Evolutionary conservation across 2,329 filamentous ascomycete genomes (phyloP).

Genomic region (Fusarium sp.): DNA sequence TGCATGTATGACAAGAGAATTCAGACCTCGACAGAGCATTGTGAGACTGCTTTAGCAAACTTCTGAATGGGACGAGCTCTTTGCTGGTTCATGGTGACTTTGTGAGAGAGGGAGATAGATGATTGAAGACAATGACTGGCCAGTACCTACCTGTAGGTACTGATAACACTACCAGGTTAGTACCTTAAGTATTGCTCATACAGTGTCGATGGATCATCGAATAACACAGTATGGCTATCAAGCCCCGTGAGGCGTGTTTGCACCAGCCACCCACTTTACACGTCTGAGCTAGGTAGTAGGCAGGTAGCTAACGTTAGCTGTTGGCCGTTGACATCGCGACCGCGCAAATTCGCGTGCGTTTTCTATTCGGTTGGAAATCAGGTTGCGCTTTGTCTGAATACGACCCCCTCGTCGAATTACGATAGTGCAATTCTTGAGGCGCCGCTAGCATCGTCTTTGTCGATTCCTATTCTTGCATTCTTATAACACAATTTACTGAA

Average conservation of each 20-base stretch:
- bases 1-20: neutral
- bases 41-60: conserved; percentile 63
- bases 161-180: neutral
- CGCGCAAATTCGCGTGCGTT: conserved; percentile 38
- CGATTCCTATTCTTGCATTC: neutral
- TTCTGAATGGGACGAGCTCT: conserved; percentile 62
- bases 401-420: conserved; percentile 18
- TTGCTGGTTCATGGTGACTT: conserved; percentile 39
- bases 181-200: conserved; percentile 4
- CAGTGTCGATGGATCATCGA: neutral
- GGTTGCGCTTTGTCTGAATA: conserved; percentile 34
- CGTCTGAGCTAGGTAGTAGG: conserved; percentile 20
- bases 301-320: neutral
- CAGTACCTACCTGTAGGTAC: neutral
- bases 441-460: conserved; percentile 2
- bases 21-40: conserved; percentile 65
- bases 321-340: conserved; percentile 31
- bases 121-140: neutral
- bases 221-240: conserved; percentile 1
- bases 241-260: conserved; percentile 15
- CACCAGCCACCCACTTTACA: conserved; percentile 46
- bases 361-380: conserved; percentile 15
- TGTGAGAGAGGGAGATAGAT: neutral
- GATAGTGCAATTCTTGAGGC: neutral
- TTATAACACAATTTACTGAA: neutral